Percentiles rank a stretch among this genome's conserved stretches.
Evolutionary conservation across 2,329 filamentous ascomycete species (phyloP).

Genomic region (Trichoderma sp.): DNA sequence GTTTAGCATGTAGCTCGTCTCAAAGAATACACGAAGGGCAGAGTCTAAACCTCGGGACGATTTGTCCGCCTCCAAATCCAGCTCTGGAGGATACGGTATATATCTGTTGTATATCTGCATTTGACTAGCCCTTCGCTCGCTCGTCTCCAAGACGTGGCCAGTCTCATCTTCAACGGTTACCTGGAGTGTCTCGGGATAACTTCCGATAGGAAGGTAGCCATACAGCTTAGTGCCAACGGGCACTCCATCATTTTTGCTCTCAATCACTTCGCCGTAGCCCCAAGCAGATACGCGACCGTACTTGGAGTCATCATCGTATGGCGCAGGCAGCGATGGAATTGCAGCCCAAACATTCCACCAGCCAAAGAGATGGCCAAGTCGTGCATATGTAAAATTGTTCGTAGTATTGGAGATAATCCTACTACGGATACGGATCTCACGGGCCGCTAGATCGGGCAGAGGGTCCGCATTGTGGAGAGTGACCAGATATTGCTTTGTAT

Average conservation of each 20-base stretch:
- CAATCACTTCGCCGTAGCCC: slow-evolving; percentile 8
- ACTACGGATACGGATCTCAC: background rate
- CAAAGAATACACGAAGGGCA: background rate
- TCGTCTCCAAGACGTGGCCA: background rate
- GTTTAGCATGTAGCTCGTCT: background rate
- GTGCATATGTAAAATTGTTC: background rate
- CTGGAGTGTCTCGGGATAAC: background rate
- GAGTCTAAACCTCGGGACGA: background rate
- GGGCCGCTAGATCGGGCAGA: background rate
- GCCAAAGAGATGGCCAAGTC: background rate
- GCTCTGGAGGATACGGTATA: background rate
- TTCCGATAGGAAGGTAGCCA: slow-evolving; percentile 5
- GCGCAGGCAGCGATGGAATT: background rate
- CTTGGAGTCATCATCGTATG: background rate
- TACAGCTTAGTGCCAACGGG: background rate
- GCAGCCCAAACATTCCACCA: slow-evolving; percentile 7
- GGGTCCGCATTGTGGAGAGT: background rate
- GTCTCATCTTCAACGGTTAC: slow-evolving; percentile 3
- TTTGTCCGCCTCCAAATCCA: background rate
- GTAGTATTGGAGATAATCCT: background rate
- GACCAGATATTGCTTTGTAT: background rate
- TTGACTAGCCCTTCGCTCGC: background rate
- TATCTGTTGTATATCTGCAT: slow-evolving; percentile 4
- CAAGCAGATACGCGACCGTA: slow-evolving; percentile 2
- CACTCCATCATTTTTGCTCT: background rate